A percentile compares a stretch with the other conserved stretches of the same genome.
These are phyloP conservation scores for Terfezia boudieri DNA, from an alignment of 495 filamentous ascomycete genomes.

Conservation along the genomic window DNA sequence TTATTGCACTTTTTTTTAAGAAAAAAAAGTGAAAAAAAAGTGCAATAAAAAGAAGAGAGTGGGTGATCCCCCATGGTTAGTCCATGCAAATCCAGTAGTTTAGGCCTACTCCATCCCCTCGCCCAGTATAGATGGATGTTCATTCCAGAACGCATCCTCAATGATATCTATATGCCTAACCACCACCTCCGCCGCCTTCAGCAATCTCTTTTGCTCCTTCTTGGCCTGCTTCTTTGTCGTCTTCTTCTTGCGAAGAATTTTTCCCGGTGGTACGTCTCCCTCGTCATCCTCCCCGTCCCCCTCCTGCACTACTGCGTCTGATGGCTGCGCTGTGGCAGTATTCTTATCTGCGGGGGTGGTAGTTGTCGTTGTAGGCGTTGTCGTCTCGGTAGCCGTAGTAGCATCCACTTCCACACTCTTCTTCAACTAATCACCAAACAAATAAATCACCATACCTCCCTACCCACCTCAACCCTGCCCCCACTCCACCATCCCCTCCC, in stretches of 20 bases:
- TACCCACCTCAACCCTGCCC: background rate
- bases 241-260: constrained; percentile 27
- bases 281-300: constrained; percentile 14
- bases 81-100: no score
- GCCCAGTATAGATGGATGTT: constrained; percentile 5
- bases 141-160: constrained; percentile 78
- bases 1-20: no score
- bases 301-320: constrained; percentile 33
- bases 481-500: no score
- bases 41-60: no score
- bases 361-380: background rate
- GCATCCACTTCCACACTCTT: background rate
- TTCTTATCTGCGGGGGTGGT: background rate
- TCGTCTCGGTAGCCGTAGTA: background rate
- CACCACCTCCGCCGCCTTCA: constrained; percentile 36
- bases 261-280: constrained; percentile 13
- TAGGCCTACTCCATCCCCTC: no score
- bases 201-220: constrained; percentile 1
- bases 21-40: no score
- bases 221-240: constrained; percentile 44
- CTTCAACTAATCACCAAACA: background rate
- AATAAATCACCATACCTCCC: background rate
- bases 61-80: no score
- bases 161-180: constrained; percentile 83
- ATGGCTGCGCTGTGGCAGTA: background rate